Conservation (phyloP, 495 filamentous ascomycete species). For the Talaromyces trachyspermus region DNA sequence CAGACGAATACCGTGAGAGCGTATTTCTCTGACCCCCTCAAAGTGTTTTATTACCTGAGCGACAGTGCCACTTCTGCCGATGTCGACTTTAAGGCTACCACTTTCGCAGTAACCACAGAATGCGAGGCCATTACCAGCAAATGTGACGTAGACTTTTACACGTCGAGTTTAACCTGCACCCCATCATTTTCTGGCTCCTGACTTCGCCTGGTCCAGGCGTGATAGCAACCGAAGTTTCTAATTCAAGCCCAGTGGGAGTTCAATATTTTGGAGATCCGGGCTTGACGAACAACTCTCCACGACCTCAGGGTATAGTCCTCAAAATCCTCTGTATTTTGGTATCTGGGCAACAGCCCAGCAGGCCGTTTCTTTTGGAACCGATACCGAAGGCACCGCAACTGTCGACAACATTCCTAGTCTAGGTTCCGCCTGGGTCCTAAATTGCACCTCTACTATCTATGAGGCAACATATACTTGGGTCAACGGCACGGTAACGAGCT, state of each 20-base stretch:
- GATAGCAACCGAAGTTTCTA: neutral
- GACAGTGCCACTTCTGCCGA: neutral
- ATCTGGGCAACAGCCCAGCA: neutral
- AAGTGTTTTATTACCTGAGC: slow-evolving; percentile 1
- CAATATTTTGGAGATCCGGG: slow-evolving; percentile 3
- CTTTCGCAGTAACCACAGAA: slow-evolving; percentile 2
- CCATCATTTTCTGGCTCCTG: neutral
- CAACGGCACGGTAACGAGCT: slow-evolving; percentile 2
- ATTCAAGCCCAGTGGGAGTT: neutral
- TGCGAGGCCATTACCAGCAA: slow-evolving; percentile 1
- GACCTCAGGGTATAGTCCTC: neutral
- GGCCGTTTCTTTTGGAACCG: neutral
- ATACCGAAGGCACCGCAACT: neutral
- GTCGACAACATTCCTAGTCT: neutral
- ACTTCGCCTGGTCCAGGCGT: neutral
- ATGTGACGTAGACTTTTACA: neutral
- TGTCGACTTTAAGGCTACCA: neutral
- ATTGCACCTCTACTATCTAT: neutral
- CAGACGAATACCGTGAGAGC: neutral
- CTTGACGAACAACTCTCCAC: slow-evolving; percentile 1
- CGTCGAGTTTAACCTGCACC: neutral
- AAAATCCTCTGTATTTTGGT: slow-evolving; percentile 4
- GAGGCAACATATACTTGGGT: slow-evolving; percentile 5
- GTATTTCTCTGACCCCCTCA: neutral
- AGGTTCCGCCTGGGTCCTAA: neutral